Conservation (phyloP, 2,329 filamentous ascomycete genomes). For the Alternaria gaisen region DNA sequence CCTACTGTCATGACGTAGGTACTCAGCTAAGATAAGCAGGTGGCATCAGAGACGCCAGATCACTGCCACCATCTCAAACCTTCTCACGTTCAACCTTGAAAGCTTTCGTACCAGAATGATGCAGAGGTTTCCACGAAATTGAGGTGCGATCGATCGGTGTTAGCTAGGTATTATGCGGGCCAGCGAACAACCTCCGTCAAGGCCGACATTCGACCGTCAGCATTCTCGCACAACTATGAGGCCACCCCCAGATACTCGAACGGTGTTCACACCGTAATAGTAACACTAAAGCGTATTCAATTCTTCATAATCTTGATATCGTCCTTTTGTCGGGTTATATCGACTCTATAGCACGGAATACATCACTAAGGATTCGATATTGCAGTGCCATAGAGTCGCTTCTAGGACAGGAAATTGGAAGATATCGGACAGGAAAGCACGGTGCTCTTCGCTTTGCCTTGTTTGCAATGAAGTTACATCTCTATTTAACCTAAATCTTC, state of each 20-base stretch:
- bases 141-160: too few species aligned
- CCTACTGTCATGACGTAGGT: too few species aligned
- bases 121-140: too few species aligned
- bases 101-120: too few species aligned
- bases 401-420: neutral
- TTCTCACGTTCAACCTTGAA: too few species aligned
- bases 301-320: neutral
- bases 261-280: neutral
- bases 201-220: neutral
- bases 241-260: neutral
- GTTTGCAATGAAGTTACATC: neutral
- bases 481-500: neutral
- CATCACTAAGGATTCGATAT: neutral
- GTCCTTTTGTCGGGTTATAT: neutral
- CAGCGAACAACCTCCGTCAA: too few species aligned
- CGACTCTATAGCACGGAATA: neutral
- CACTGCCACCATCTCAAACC: too few species aligned
- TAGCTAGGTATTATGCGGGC: too few species aligned
- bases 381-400: neutral
- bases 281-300: neutral
- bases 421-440: neutral
- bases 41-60: too few species aligned
- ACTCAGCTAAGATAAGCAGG: too few species aligned
- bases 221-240: neutral
- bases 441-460: neutral